Evolutionary conservation across 148 eudicot genomes (phyloP).

Genomic region (Dysphania ambrosioides): DNA sequence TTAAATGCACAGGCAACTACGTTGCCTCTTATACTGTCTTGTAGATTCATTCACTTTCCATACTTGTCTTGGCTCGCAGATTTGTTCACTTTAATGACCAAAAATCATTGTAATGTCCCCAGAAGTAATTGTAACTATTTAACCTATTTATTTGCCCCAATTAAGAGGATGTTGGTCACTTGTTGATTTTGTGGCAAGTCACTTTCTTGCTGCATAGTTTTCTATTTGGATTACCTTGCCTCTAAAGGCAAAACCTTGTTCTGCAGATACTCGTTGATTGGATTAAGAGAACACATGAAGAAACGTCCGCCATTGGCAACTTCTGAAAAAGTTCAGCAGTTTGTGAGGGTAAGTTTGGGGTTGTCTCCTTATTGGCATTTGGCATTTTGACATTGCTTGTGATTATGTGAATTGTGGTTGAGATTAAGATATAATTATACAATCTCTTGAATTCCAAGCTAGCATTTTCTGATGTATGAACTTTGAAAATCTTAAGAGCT

Average conservation of each 20-base stretch:
- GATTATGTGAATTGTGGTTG: background rate
- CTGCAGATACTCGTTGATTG: conserved; percentile 76
- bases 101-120: background rate
- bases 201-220: background rate
- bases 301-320: conserved; percentile 97
- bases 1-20: background rate
- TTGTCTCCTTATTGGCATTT: background rate
- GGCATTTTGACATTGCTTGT: background rate
- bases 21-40: background rate
- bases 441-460: background rate
- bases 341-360: conserved; percentile 64
- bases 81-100: background rate
- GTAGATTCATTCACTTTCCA: no score
- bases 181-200: background rate
- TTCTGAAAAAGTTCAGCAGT: conserved; percentile 92
- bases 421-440: background rate
- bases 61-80: no score
- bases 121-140: background rate
- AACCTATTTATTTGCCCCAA: no score
- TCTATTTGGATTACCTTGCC: no score
- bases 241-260: conserved; percentile 1
- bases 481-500: background rate
- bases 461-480: background rate
- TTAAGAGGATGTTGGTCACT: conserved; percentile 9
- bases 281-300: conserved; percentile 91